Evolutionary conservation across 1,139 yeast genomes (phyloP).

Genomic region (Waltiozyma sp.): DNA sequence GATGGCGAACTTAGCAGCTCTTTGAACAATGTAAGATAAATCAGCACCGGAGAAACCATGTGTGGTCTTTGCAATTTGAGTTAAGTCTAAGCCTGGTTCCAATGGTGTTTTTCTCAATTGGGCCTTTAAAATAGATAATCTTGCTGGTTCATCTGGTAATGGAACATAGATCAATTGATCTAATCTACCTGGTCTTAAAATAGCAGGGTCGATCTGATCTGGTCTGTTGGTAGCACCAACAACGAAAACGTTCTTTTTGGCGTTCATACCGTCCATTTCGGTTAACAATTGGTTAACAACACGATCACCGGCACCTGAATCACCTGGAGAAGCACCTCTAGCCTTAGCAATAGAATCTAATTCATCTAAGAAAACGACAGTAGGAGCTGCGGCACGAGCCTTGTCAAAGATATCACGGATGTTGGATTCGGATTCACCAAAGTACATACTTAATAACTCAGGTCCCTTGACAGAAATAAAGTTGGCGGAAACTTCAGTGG

Average conservation of each 20-base stretch:
- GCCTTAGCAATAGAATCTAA: slow-evolving; percentile 83
- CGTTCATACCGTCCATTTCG: slow-evolving; percentile 95
- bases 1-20: slow-evolving; percentile 97
- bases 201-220: slow-evolving; percentile 81
- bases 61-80: slow-evolving; percentile 84
- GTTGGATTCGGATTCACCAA: slow-evolving; percentile 87
- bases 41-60: slow-evolving; percentile 99
- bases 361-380: slow-evolving; percentile 91
- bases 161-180: slow-evolving; percentile 94
- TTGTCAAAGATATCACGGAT: slow-evolving; percentile 82
- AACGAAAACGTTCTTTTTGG: slow-evolving; percentile 78
- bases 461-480: slow-evolving; percentile 94
- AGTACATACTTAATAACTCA: slow-evolving; percentile 85
- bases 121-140: slow-evolving; percentile 86
- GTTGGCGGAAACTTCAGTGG: slow-evolving; percentile 88
- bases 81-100: slow-evolving; percentile 89
- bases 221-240: slow-evolving; percentile 87
- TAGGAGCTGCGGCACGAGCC: slow-evolving; percentile 89
- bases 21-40: slow-evolving; percentile 91
- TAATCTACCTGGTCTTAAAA: slow-evolving; percentile 86
- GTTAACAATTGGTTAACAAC: slow-evolving; percentile 82
- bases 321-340: slow-evolving; percentile 70
- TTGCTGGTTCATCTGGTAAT: slow-evolving; percentile 89
- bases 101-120: slow-evolving; percentile 97
- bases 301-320: slow-evolving; percentile 64